Percentiles rank a stretch among this genome's conserved stretches.
phyloP scores from a whole-genome alignment of 2,329 filamentous ascomycete species.

The Stagonosporopsis rhizophila region DNA sequence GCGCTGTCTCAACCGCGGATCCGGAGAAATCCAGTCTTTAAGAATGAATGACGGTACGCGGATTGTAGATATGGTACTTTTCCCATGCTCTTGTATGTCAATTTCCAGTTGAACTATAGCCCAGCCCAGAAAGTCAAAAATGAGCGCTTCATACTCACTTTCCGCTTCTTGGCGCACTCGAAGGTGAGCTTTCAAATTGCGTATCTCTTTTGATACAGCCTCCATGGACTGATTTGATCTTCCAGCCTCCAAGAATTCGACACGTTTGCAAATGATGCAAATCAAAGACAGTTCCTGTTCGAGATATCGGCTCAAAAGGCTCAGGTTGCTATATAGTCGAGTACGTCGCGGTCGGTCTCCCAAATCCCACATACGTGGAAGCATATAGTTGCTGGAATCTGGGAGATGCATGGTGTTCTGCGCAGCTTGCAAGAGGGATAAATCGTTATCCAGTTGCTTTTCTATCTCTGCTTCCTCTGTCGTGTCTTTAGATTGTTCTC shows the following conservation, averaged over 20 bases:
- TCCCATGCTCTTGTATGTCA: background rate
- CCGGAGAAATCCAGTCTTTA: background rate
- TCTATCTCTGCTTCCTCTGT: background rate
- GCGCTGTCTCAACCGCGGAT: background rate
- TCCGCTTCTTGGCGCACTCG: background rate
- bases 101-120: background rate
- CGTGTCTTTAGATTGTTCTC: background rate
- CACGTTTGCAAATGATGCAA: background rate
- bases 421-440: background rate
- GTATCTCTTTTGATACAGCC: background rate
- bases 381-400: background rate
- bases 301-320: background rate
- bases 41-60: background rate
- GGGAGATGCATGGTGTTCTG: background rate
- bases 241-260: background rate
- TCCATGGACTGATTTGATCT: background rate
- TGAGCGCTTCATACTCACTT: background rate
- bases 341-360: background rate
- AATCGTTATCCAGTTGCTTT: background rate
- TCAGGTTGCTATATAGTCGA: conserved; percentile 1
- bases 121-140: background rate
- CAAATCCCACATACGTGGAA: background rate
- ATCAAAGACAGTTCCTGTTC: background rate
- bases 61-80: background rate
- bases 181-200: background rate